Evolutionary conservation across 805 yeast genomes (phyloP).

Genomic region (Pichia rugopelliculosa): DNA sequence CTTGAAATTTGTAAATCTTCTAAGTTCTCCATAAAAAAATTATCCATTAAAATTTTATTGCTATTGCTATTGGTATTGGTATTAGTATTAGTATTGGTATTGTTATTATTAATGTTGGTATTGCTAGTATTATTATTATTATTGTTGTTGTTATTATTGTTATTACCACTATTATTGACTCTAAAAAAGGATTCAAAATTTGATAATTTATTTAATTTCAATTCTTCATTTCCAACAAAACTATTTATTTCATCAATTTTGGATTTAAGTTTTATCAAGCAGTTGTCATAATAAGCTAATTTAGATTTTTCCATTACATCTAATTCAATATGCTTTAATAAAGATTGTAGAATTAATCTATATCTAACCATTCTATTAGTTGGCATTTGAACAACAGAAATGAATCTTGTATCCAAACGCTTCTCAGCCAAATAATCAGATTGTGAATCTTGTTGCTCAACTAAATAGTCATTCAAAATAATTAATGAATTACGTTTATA

Average conservation of each 20-base stretch:
- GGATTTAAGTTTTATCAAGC: constrained; percentile 16
- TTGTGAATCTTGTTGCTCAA: constrained; percentile 15
- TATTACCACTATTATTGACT: background rate
- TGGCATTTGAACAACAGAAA: constrained; percentile 49
- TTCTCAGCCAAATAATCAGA: constrained; percentile 30
- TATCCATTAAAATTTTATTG: background rate
- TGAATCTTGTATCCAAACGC: constrained; percentile 42
- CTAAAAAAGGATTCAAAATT: constrained; percentile 14
- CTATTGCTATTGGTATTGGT: background rate
- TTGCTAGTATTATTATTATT: constrained; percentile 8
- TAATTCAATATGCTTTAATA: constrained; percentile 23
- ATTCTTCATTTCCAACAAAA: constrained; percentile 15
- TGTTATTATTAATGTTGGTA: background rate
- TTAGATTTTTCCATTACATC: constrained; percentile 16
- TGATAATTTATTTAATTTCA: constrained; percentile 14
- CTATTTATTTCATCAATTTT: constrained; percentile 20
- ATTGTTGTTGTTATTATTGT: background rate
- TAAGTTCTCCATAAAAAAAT: background rate
- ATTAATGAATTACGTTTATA: constrained; percentile 18
- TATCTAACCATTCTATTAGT: constrained; percentile 43
- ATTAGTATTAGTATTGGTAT: too few relatives aligned
- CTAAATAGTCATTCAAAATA: constrained; percentile 23
- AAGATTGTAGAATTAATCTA: constrained; percentile 40
- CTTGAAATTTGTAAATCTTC: background rate
- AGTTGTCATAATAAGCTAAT: constrained; percentile 21